Evolutionary conservation across 257 asterid genomes (phyloP).

Genomic region (Solanum virginianum): DNA sequence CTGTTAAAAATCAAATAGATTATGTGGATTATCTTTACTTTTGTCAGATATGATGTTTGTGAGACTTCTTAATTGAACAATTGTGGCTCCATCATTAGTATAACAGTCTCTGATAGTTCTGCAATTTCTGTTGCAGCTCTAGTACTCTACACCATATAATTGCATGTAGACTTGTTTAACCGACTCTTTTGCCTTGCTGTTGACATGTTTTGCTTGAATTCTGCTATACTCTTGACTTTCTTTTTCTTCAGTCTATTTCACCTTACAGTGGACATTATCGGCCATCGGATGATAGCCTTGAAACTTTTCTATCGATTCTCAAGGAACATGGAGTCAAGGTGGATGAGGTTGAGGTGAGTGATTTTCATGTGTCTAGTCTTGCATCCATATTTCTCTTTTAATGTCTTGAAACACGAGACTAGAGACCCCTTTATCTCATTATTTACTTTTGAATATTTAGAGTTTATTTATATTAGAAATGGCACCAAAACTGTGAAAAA

Average conservation of each 20-base stretch:
- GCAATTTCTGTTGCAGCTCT: neutral
- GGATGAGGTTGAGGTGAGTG: constrained; percentile 54
- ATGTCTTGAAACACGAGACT: neutral
- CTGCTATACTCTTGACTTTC: neutral
- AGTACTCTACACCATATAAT: neutral
- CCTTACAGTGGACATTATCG: constrained; percentile 97
- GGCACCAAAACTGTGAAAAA: neutral
- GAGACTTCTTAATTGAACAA: neutral
- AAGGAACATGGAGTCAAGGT: constrained; percentile 63
- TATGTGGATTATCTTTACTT: neutral
- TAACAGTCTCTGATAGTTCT: neutral
- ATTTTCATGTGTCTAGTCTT: neutral
- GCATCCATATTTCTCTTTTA: neutral
- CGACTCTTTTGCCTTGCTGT: neutral
- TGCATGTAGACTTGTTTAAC: neutral
- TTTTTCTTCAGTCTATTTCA: constrained; percentile 51
- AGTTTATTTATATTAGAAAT: neutral
- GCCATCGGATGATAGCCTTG: constrained; percentile 80
- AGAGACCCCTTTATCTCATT: neutral
- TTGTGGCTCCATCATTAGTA: neutral
- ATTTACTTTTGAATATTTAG: neutral
- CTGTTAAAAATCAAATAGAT: neutral
- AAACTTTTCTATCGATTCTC: constrained; percentile 48
- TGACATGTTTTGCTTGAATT: neutral
- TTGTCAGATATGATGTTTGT: neutral